Evolutionary conservation across 2,329 filamentous ascomycete species (phyloP).

Genomic region (Penicillium hordei): DNA sequence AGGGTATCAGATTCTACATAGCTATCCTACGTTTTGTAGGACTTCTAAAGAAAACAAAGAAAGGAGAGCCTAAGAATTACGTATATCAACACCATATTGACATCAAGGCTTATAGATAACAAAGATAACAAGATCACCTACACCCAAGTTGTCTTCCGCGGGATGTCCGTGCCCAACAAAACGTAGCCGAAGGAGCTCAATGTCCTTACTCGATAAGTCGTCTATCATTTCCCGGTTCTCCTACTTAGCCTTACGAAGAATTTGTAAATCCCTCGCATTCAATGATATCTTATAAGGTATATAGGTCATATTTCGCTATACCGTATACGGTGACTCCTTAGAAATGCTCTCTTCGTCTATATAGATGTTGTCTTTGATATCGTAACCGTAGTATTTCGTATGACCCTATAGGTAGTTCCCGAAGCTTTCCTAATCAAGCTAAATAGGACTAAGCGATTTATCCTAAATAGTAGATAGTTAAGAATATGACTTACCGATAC

Average conservation of each 20-base stretch:
- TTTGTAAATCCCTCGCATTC: constrained; percentile 7
- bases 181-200: constrained; percentile 8
- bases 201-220: constrained; percentile 3
- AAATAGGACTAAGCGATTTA: constrained; percentile 7
- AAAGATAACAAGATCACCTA: constrained; percentile 5
- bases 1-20: too few species aligned
- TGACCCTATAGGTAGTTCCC: constrained; percentile 9
- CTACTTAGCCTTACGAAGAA: constrained; percentile 7
- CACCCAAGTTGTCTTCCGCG: constrained; percentile 3
- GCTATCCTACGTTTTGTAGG: too few species aligned
- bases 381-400: constrained; percentile 20
- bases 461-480: not conserved
- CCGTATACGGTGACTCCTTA: constrained; percentile 5
- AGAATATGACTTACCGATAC: constrained; percentile 14
- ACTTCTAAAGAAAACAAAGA: too few species aligned
- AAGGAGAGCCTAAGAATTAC: too few species aligned
- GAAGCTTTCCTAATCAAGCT: constrained; percentile 17
- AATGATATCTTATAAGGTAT: constrained; percentile 9
- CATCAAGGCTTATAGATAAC: constrained; percentile 8
- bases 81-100: not conserved
- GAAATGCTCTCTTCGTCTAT: constrained; percentile 4
- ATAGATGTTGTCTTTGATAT: constrained; percentile 9
- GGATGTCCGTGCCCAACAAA: constrained; percentile 7
- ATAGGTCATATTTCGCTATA: constrained; percentile 3
- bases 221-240: not conserved